Evolutionary conservation across 768 basidiomycete genomes (phyloP).

Genomic region (Tephrocybe rancida): DNA sequence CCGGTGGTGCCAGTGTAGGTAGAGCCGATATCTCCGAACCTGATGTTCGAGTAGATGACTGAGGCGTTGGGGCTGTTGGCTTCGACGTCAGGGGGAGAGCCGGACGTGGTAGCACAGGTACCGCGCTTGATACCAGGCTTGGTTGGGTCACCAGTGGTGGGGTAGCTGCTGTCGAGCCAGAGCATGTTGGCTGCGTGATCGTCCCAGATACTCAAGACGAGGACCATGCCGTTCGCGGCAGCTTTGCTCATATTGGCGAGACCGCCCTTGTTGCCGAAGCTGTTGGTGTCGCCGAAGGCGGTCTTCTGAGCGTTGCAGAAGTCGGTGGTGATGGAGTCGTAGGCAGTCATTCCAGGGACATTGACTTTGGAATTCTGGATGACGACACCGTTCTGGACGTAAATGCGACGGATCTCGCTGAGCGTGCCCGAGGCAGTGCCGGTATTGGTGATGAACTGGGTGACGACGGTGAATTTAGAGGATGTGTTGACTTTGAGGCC

Average conservation of each 20-base stretch:
- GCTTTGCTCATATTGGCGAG: slow-evolving; percentile 36
- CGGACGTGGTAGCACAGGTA: slow-evolving; percentile 50
- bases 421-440: slow-evolving; percentile 48
- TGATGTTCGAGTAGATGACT: slow-evolving; percentile 59
- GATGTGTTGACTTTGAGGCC: slow-evolving; percentile 52
- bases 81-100: slow-evolving; percentile 48
- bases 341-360: slow-evolving; percentile 41
- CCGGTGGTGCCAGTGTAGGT: slow-evolving; percentile 10
- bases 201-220: slow-evolving; percentile 56
- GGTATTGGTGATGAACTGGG: slow-evolving; percentile 56
- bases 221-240: slow-evolving; percentile 45
- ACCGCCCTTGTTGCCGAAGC: slow-evolving; percentile 46
- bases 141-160: slow-evolving; percentile 32
- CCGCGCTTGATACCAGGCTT: slow-evolving; percentile 50
- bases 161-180: slow-evolving; percentile 60
- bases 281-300: slow-evolving; percentile 48
- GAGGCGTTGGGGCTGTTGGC: slow-evolving; percentile 35
- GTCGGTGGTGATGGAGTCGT: slow-evolving; percentile 48
- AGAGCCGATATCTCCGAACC: slow-evolving; percentile 46
- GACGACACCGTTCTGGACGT: slow-evolving; percentile 55
- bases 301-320: slow-evolving; percentile 52
- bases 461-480: slow-evolving; percentile 56
- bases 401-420: slow-evolving; percentile 54
- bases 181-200: slow-evolving; percentile 58
- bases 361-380: slow-evolving; percentile 51